Base-by-base conservation (phyloP, 768 basidiomycete genomes). In the Hygrocybe punicea region DNA sequence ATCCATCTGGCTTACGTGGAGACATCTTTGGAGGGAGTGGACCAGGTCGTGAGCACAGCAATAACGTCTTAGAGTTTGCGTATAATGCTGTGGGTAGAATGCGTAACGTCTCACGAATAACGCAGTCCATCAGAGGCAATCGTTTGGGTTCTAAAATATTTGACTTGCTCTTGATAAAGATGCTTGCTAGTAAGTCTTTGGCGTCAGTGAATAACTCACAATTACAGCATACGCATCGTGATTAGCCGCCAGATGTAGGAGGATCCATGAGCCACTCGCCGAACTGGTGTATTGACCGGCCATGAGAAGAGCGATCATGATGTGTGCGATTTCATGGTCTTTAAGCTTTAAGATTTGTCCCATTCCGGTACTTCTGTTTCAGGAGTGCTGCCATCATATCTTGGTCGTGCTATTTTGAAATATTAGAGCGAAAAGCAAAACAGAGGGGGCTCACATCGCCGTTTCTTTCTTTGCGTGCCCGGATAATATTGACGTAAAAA, bases 231-330 rank as follows among this genome's bases (percentile, higher is more conserved):
- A n/a, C n/a, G 94, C 65, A 23, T 89, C 84, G 1, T 81, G 82
- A 47, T 86, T 81, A 60, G 83, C 76, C 29, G 94, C 96, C 29
- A 98, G 70, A 66, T 97, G 93, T 42, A 98, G 82, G 37, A 98
- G 78, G 14, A 86, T 69, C 97, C 97, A 99, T 9, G 93, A 87
- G 34, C 86, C 86, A 19, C 92, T 88, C 2, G 97, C 87, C 13
- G 97, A 97, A 64, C 90, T 92, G 0, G 97, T 99, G 73, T 99
- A 97, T 75, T 99, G 97, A 37, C 97, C 97, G 42, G 97, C 97
- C 97, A 99, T 98, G 61, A 99, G 85, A 46, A 99, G 83, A 14
- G 97, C 97, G 66, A 98, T 99, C 88, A 99, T 86, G 68, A 99
- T 95, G 69, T 98, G 97, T 0, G 97, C 94, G 58, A 98, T 89